Conservation (phyloP, 2,329 filamentous ascomycete genomes). For the Colletotrichum kahawae region DNA sequence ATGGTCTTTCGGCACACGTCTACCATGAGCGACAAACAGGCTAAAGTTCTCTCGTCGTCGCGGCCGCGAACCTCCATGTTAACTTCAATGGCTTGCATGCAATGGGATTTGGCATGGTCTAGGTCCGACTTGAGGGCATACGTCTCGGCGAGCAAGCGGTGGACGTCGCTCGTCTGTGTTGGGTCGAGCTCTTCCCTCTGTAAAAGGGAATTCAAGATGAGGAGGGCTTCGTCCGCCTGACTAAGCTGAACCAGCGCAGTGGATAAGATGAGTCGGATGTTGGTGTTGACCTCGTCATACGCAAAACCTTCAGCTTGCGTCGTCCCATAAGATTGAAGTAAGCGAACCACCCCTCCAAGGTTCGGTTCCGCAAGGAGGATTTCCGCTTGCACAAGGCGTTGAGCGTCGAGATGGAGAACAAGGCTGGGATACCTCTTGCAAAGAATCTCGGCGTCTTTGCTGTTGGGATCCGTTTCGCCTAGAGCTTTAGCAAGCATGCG, state of each 20-base stretch:
- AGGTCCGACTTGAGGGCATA: background rate
- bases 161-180: background rate
- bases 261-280: background rate
- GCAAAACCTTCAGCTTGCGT: background rate
- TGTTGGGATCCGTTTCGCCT: background rate
- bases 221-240: background rate
- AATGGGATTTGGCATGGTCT: background rate
- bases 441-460: background rate
- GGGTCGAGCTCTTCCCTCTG: background rate
- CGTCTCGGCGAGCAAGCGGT: background rate
- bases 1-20: background rate
- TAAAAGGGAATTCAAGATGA: background rate
- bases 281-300: background rate
- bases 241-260: background rate
- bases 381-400: background rate
- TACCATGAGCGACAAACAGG: background rate
- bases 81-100: background rate
- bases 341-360: background rate
- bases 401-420: background rate
- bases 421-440: background rate
- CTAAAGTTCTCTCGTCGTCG: background rate
- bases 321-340: background rate
- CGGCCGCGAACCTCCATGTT: background rate
- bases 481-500: background rate
- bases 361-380: background rate